Base-by-base conservation (phyloP, 2,329 filamentous ascomycete species). In the Rhinocladiella mackenziei region DNA sequence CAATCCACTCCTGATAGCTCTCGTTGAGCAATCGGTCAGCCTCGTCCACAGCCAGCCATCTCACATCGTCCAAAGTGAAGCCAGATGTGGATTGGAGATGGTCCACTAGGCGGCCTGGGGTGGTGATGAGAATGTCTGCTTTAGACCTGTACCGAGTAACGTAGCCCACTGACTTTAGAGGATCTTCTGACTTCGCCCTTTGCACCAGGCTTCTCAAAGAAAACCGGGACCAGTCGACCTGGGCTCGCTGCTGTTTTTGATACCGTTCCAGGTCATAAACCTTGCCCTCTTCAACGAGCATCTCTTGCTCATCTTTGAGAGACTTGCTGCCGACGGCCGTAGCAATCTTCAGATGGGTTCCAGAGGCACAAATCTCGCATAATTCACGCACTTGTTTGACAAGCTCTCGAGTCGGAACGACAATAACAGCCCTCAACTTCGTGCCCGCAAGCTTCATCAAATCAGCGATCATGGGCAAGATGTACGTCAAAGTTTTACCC, bases 31-130 rank as follows among this genome's bases (percentile, higher is more conserved):
- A 75, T 33, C 92, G 80, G 68, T 98, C 92, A 7, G 92, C 92
- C 72, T 98, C 92, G 62, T 98, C 92, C 29, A 98, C 82, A 4
- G 98, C 89, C 2, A 97, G 85, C 65, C 86, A 91, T 42, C 79
- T 80, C 18, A 89, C 84, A 43, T 89, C 77, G 13, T 83, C 76
- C 30, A 98, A 71, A 1, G 81, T 89, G 31, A 83, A 80, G 84
- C 4, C 88, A 92, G 38, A 96, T 84, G 18, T 98, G 74, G 23
- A 97, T 78, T 62, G 97, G 61, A 98, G 89, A 63, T 98, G 92
- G 62, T 98, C 91, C 15, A 92, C 92, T 18, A 98, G 74, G 31
- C 92, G 80, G 17, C 92, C 89, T 3, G 92, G 92, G 0, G 92
- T 98, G 15, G 91, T 89, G 62, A 98, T 92, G 30, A 98, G 84